Percentiles rank a stretch among this genome's conserved stretches.
Evolutionary conservation across 106 monocot species (phyloP).

Genomic region (Allium cepa): DNA sequence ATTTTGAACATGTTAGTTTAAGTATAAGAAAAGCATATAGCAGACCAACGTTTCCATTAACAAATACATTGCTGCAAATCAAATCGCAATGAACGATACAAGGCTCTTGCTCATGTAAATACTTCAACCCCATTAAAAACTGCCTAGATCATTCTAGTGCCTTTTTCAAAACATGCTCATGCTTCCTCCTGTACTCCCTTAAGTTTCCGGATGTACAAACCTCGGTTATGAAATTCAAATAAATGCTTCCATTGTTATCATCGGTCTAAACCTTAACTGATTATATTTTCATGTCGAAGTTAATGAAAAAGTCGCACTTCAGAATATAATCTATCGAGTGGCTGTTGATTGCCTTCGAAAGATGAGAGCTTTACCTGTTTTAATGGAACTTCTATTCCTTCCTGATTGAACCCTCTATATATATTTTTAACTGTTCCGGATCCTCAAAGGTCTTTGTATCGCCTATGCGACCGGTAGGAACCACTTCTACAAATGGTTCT

Average conservation of each 20-base stretch:
- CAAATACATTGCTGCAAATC: conserved; percentile 88
- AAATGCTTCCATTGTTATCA: conserved; percentile 4
- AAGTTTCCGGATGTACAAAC: conserved; percentile 81
- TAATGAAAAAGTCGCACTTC: conserved; percentile 8
- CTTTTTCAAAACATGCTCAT: conserved; percentile 63
- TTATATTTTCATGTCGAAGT: conserved; percentile 58
- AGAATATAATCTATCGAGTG: no score
- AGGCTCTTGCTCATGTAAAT: conserved; percentile 74
- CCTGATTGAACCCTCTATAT: no score
- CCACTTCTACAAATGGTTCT: conserved; percentile 85
- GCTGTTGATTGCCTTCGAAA: no score
- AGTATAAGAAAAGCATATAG: conserved; percentile 6
- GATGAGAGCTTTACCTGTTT: no score
- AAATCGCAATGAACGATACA: conserved; percentile 89
- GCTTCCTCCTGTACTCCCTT: conserved; percentile 50
- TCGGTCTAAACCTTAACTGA: conserved; percentile 28
- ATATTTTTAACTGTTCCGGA: conserved; percentile 24
- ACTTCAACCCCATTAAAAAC: conserved; percentile 64
- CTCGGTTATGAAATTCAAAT: conserved; percentile 90
- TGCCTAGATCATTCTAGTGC: conserved; percentile 77
- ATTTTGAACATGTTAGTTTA: neutral
- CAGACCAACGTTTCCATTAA: conserved; percentile 76
- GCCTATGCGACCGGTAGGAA: conserved; percentile 68
- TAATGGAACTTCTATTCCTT: no score
- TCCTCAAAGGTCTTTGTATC: conserved; percentile 61